Conservation (phyloP, 2,329 filamentous ascomycete species). For the Moelleriella libera region DNA sequence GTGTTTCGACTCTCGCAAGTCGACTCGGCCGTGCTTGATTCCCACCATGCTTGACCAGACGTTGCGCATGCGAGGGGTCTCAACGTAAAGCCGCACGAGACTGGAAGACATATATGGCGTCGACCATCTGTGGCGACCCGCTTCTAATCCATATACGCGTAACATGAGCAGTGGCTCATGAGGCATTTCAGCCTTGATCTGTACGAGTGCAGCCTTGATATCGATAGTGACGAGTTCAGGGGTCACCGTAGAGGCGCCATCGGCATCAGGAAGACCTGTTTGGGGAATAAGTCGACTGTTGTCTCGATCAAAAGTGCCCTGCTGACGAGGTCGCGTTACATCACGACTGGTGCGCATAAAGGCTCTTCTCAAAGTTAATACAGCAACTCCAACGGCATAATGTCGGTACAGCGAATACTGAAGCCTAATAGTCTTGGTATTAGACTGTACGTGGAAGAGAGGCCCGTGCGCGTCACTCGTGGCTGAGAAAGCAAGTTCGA, state of each 20-base stretch:
- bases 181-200: conserved; percentile 81
- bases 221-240: conserved; percentile 69
- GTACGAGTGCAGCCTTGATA: conserved; percentile 65
- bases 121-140: conserved; percentile 76
- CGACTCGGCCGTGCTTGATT: conserved; percentile 66
- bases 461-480: conserved; percentile 77
- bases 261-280: conserved; percentile 12
- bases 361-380: conserved; percentile 58
- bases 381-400: conserved; percentile 75
- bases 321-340: conserved; percentile 16
- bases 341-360: conserved; percentile 42
- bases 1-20: conserved; percentile 62
- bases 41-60: conserved; percentile 82
- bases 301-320: conserved; percentile 10
- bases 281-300: conserved; percentile 20
- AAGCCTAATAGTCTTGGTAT: conserved; percentile 62
- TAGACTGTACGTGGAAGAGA: conserved; percentile 74
- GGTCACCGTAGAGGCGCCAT: conserved; percentile 16
- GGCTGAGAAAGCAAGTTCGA: conserved; percentile 77
- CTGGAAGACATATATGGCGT: conserved; percentile 67
- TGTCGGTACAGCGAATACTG: conserved; percentile 91
- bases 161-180: conserved; percentile 84
- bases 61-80: conserved; percentile 66
- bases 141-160: conserved; percentile 70
- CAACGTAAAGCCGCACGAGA: conserved; percentile 72